Percentiles rank a stretch among this genome's conserved stretches.
phyloP scores from a whole-genome alignment of 768 basidiomycete species.

The Amanita muscaria region DNA sequence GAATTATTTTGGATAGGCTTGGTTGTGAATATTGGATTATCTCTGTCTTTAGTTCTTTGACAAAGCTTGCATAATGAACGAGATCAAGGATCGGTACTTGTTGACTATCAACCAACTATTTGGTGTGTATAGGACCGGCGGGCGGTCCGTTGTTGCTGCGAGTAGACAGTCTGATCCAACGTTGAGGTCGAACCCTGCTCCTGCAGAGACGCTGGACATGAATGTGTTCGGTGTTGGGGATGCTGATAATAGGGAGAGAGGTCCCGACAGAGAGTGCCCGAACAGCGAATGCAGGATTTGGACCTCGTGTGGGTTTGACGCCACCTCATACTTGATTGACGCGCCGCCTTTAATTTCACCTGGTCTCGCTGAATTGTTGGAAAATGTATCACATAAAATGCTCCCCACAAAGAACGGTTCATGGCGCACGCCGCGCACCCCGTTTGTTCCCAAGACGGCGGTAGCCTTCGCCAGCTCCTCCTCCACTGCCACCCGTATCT shows the following conservation, averaged over 20 bases:
- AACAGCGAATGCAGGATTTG: too few species aligned
- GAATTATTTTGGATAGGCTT: too few species aligned
- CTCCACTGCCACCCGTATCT: too few species aligned
- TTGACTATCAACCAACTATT: too few species aligned
- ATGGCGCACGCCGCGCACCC: not conserved
- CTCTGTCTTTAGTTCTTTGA: too few species aligned
- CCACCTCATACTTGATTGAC: conserved; percentile 8
- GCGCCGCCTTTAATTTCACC: conserved; percentile 22
- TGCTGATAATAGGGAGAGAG: not conserved
- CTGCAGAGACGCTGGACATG: not conserved
- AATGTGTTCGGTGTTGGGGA: not conserved
- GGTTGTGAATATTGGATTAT: too few species aligned
- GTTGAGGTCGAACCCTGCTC: not conserved
- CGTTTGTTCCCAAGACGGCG: not conserved
- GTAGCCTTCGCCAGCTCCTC: not conserved
- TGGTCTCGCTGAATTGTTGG: conserved; percentile 21
- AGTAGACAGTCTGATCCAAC: not conserved
- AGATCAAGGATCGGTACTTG: too few species aligned
- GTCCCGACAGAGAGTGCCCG: too few species aligned
- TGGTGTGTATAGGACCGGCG: too few species aligned
- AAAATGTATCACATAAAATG: conserved; percentile 12
- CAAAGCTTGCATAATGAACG: too few species aligned
- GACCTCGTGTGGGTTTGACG: too few species aligned
- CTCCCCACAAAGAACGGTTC: conserved; percentile 3
- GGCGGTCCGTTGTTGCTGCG: not conserved